Evolutionary conservation across 208 protist species (phyloP).

Genomic region (Crithidia sp.): DNA sequence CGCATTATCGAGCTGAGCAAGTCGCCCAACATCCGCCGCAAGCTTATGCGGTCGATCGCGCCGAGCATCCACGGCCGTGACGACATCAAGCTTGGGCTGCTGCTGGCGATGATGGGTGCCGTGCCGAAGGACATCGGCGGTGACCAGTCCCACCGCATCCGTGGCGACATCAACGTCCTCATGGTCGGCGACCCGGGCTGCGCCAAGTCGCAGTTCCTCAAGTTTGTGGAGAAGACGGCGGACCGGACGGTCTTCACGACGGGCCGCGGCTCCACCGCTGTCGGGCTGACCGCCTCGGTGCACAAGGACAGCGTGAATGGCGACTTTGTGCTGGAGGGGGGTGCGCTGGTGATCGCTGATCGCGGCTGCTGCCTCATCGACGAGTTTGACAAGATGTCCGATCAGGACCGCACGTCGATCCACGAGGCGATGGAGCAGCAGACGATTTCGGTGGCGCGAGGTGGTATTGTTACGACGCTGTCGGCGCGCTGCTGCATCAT

Average conservation of each 20-base stretch:
- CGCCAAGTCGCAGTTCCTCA: slow-evolving; percentile 97
- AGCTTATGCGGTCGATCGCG: slow-evolving; percentile 97
- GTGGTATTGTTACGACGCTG: slow-evolving; percentile 99
- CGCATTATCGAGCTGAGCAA: slow-evolving; percentile 91
- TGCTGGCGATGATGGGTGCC: slow-evolving; percentile 98
- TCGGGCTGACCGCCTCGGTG: slow-evolving; percentile 99
- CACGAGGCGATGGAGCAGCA: slow-evolving; percentile 99
- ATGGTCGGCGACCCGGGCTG: slow-evolving; percentile 99
- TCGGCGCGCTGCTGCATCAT: slow-evolving; percentile 96
- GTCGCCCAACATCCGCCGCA: slow-evolving; percentile 85
- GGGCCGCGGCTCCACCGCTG: slow-evolving; percentile 98
- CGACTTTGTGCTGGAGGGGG: slow-evolving; percentile 99
- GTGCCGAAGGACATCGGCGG: slow-evolving; percentile 92
- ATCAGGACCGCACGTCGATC: slow-evolving; percentile 97
- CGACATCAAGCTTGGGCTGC: slow-evolving; percentile 99
- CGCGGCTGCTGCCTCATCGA: slow-evolving; percentile 99
- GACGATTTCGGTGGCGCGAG: slow-evolving; percentile 99
- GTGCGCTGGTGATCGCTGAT: slow-evolving; percentile 99
- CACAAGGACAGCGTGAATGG: slow-evolving; percentile 97
- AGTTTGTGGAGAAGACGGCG: slow-evolving; percentile 99
- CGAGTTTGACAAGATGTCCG: slow-evolving; percentile 99
- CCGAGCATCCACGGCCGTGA: slow-evolving; percentile 99
- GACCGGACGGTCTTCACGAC: slow-evolving; percentile 99
- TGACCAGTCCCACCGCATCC: slow-evolving; percentile 96
- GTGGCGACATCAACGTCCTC: slow-evolving; percentile 99